A percentile compares a stretch with the other conserved stretches of the same genome.
These are phyloP conservation scores for Astragalus membranaceus DNA, from an alignment of 306 rosid species.

Conservation along the genomic window DNA sequence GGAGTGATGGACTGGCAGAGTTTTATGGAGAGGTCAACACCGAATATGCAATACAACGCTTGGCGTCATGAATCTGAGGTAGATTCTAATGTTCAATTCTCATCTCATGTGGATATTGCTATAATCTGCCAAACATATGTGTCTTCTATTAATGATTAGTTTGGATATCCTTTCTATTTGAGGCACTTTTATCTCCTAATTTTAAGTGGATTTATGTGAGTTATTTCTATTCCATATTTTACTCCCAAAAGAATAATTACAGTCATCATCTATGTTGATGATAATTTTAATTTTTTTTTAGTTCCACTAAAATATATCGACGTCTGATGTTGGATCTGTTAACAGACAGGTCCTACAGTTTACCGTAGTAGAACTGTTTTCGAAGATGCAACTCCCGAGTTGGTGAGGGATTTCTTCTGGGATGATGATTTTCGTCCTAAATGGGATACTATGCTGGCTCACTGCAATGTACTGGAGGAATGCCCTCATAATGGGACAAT, in stretches of 20 bases:
- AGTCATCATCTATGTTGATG: neutral
- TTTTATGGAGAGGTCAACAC: constrained; percentile 78
- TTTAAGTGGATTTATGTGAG: constrained; percentile 5
- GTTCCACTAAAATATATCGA: constrained; percentile 10
- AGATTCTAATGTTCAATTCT: constrained; percentile 21
- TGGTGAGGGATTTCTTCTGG: constrained; percentile 99
- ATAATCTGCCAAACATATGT: constrained; percentile 3
- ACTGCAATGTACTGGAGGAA: constrained; percentile 77
- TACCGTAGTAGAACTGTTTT: constrained; percentile 87
- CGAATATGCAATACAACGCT: constrained; percentile 74
- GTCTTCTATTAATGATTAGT: neutral
- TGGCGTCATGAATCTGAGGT: constrained; percentile 99
- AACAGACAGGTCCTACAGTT: constrained; percentile 78
- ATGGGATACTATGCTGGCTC: constrained; percentile 90
- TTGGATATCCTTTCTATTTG: constrained; percentile 10
- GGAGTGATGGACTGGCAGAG: constrained; percentile 85
- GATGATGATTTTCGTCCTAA: constrained; percentile 94
- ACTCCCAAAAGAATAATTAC: neutral
- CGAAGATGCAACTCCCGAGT: constrained; percentile 89
- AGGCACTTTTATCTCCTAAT: neutral
- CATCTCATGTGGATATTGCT: neutral
- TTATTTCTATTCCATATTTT: constrained; percentile 9
- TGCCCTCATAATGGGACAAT: constrained; percentile 67
- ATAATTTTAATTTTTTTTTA: constrained; percentile 12
- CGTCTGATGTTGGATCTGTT: constrained; percentile 32